Evolutionary conservation across 495 filamentous ascomycete genomes (phyloP).

Genomic region (Neurospora cerealis): DNA sequence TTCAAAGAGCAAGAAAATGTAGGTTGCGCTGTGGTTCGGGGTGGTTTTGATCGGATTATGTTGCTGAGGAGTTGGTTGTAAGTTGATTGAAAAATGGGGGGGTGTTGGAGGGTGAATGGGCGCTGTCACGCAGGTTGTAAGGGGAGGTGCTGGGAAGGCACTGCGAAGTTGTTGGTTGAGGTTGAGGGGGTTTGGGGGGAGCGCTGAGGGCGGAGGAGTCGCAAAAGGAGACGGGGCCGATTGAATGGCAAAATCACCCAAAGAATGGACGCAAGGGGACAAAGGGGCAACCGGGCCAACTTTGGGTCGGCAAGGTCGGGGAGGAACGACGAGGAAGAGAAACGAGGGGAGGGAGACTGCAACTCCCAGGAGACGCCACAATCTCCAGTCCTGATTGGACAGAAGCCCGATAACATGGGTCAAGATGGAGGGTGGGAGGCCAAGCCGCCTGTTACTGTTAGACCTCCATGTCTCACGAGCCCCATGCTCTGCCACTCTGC

Average conservation of each 20-base stretch:
- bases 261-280: constrained; percentile 22
- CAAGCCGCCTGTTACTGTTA: neutral
- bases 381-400: constrained; percentile 11
- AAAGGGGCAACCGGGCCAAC: constrained; percentile 16
- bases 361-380: neutral
- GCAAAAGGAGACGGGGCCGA: neutral
- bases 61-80: constrained; percentile 19
- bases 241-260: neutral
- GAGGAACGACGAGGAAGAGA: neutral
- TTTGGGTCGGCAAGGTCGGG: constrained; percentile 8
- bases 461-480: neutral
- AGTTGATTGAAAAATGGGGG: constrained; percentile 9
- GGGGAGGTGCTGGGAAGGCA: constrained; percentile 9
- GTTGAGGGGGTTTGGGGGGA: constrained; percentile 21
- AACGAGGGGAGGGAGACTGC: constrained; percentile 8
- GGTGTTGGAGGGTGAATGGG: constrained; percentile 15
- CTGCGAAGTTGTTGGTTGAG: constrained; percentile 12
- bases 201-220: neutral
- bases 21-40: constrained; percentile 15
- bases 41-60: constrained; percentile 13
- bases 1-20: constrained; percentile 7
- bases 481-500: neutral
- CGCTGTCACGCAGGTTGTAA: constrained; percentile 27
- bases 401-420: constrained; percentile 2
- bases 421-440: neutral